phyloP scores from a whole-genome alignment of 2,329 filamentous ascomycete genomes.

The Botrytis pseudocinerea region DNA sequence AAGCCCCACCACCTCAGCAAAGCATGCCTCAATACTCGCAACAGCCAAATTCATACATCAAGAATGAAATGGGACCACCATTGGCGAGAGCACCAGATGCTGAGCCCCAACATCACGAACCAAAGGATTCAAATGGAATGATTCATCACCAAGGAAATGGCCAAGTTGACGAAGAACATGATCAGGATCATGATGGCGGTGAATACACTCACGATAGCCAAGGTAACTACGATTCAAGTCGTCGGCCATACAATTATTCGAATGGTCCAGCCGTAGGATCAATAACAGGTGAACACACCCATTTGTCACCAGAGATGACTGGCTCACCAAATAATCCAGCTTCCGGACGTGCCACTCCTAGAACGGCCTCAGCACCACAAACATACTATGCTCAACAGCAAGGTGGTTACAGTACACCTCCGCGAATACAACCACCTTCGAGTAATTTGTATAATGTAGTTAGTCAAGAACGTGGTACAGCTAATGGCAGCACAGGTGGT shows the following conservation, averaged over 20 bases:
- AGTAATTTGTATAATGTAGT: constrained; percentile 90
- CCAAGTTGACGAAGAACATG: constrained; percentile 66
- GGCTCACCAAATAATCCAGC: constrained; percentile 78
- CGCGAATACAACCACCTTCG: constrained; percentile 66
- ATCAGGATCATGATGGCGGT: constrained; percentile 71
- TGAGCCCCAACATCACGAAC: constrained; percentile 60
- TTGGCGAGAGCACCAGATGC: constrained; percentile 60
- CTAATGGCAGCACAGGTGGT: constrained; percentile 63
- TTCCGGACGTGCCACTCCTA: constrained; percentile 82
- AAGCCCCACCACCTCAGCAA: constrained; percentile 59
- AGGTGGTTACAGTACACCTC: constrained; percentile 71
- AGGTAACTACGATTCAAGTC: constrained; percentile 68
- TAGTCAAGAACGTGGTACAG: constrained; percentile 70
- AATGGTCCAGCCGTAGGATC: constrained; percentile 64
- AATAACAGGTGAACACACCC: constrained; percentile 70
- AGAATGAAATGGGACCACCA: constrained; percentile 87
- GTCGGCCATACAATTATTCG: constrained; percentile 75
- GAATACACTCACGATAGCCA: constrained; percentile 87
- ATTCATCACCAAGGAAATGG: constrained; percentile 59
- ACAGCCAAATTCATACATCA: constrained; percentile 63
- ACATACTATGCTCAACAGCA: constrained; percentile 69
- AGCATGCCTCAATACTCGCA: constrained; percentile 68
- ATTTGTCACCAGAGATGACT: constrained; percentile 79
- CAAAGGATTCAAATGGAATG: constrained; percentile 66
- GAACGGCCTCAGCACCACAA: constrained; percentile 71